These are phyloP conservation scores for Ganoderma lingzhi DNA, from an alignment of 1,284 basidiomycete genomes.

Conservation along the genomic window DNA sequence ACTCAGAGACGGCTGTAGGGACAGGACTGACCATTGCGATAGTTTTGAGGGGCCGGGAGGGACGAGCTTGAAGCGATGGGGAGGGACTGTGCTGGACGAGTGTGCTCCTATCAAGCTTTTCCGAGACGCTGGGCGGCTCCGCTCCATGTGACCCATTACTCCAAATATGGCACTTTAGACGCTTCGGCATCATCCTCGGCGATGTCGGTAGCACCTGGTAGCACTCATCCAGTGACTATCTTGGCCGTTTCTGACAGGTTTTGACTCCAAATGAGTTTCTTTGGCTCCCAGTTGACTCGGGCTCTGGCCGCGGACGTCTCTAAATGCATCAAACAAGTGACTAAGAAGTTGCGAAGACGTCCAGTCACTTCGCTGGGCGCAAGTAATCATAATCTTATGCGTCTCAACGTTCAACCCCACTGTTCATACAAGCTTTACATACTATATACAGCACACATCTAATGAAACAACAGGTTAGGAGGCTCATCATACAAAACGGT, in stretches of 20 bases:
- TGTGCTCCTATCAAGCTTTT: slow-evolving; percentile 22
- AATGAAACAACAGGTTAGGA: not conserved
- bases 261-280: not conserved
- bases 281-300: not conserved
- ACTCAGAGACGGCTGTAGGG: not conserved
- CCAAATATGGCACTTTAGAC: slow-evolving; percentile 5
- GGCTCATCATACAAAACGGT: not conserved
- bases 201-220: not conserved
- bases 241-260: not conserved
- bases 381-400: too few relatives aligned
- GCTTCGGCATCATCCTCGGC: not conserved
- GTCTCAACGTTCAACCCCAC: not conserved
- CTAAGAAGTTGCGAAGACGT: not conserved
- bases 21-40: slow-evolving; percentile 37
- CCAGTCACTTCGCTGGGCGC: not conserved
- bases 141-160: slow-evolving; percentile 15
- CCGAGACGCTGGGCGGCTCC: slow-evolving; percentile 12
- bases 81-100: slow-evolving; percentile 23
- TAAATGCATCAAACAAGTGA: not conserved
- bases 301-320: not conserved
- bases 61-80: slow-evolving; percentile 26
- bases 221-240: not conserved
- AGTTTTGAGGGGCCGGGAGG: slow-evolving; percentile 25
- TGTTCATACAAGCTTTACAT: not conserved
- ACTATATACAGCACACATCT: not conserved